A percentile compares a stretch with the other conserved stretches of the same genome.
These are phyloP conservation scores for Protomyces inouyei DNA, from an alignment of 1,139 yeast genomes.

Conservation along the genomic window DNA sequence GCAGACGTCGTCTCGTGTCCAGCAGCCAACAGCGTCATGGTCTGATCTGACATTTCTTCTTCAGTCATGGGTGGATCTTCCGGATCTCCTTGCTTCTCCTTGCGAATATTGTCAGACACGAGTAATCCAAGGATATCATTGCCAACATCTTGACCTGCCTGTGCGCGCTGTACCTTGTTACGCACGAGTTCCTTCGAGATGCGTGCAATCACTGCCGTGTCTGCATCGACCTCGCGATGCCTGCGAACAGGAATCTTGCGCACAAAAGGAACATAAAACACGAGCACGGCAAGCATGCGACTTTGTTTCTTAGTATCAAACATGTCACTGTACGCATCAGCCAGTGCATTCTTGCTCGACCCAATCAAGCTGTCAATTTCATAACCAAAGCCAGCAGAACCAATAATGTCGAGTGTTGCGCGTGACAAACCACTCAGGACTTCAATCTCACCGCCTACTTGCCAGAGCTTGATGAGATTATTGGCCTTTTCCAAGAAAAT, in stretches of 20 bases:
- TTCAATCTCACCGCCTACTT: constrained; percentile 15
- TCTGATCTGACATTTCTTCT: constrained; percentile 26
- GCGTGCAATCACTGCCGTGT: neutral
- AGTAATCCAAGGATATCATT: constrained; percentile 30
- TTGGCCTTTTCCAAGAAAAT: constrained; percentile 29
- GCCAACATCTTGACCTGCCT: constrained; percentile 8
- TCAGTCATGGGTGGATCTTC: constrained; percentile 29
- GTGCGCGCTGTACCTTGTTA: neutral
- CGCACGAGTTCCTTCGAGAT: constrained; percentile 3
- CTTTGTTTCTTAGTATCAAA: constrained; percentile 7
- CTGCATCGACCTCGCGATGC: constrained; percentile 15
- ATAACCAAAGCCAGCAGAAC: constrained; percentile 30
- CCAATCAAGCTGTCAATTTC: constrained; percentile 24
- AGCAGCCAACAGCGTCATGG: constrained; percentile 32
- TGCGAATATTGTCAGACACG: constrained; percentile 29
- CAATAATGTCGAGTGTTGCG: constrained; percentile 32
- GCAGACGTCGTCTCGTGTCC: constrained; percentile 33
- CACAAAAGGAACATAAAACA: constrained; percentile 11
- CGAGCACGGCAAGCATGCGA: constrained; percentile 6
- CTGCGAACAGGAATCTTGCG: constrained; percentile 16
- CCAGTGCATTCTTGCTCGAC: constrained; percentile 25
- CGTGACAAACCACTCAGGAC: constrained; percentile 26
- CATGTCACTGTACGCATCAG: constrained; percentile 27
- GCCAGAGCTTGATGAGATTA: constrained; percentile 23
- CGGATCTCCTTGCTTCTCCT: constrained; percentile 29